Percentiles rank a stretch among this genome's conserved stretches.
These are phyloP conservation scores for Elongisporangium undulatum DNA, from an alignment of 352 stramenopile genomes.

Conservation along the genomic window DNA sequence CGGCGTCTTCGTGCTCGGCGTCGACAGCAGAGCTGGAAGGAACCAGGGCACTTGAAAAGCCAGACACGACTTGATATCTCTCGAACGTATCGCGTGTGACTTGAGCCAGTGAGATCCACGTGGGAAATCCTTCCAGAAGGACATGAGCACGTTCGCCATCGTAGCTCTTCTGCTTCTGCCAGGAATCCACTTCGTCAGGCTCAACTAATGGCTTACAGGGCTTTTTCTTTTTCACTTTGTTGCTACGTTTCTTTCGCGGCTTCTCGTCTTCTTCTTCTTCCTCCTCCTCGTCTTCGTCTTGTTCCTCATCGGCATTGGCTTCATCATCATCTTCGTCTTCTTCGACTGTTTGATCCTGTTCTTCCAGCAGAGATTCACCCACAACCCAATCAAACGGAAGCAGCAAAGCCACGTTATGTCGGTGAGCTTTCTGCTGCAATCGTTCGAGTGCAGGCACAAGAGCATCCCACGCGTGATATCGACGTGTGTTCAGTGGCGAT, in stretches of 20 bases:
- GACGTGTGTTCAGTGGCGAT: not conserved
- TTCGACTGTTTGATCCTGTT: conserved; percentile 19
- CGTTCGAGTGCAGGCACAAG: conserved; percentile 42
- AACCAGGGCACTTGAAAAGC: not conserved
- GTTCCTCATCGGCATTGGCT: conserved; percentile 27
- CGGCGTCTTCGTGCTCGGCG: not conserved
- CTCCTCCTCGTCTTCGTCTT: conserved; percentile 36
- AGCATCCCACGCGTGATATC: conserved; percentile 20
- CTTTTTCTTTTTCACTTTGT: conserved; percentile 14
- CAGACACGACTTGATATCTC: not conserved
- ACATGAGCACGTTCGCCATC: conserved; percentile 28
- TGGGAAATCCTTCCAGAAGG: conserved; percentile 7
- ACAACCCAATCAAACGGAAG: conserved; percentile 64
- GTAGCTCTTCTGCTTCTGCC: conserved; percentile 24
- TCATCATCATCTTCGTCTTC: conserved; percentile 20
- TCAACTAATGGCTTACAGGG: conserved; percentile 22
- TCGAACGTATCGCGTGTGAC: not conserved
- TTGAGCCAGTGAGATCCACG: not conserved
- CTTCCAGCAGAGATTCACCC: conserved; percentile 40
- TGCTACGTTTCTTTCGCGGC: conserved; percentile 8
- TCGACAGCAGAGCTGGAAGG: not conserved
- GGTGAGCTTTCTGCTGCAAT: conserved; percentile 60
- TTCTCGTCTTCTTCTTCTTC: conserved; percentile 28
- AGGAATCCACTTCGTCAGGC: conserved; percentile 24
- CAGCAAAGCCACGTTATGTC: conserved; percentile 45